A percentile compares a stretch with the other conserved stretches of the same genome.
Conservation (phyloP, 2,329 filamentous ascomycete genomes). For the Xylariaceae sp. region DNA sequence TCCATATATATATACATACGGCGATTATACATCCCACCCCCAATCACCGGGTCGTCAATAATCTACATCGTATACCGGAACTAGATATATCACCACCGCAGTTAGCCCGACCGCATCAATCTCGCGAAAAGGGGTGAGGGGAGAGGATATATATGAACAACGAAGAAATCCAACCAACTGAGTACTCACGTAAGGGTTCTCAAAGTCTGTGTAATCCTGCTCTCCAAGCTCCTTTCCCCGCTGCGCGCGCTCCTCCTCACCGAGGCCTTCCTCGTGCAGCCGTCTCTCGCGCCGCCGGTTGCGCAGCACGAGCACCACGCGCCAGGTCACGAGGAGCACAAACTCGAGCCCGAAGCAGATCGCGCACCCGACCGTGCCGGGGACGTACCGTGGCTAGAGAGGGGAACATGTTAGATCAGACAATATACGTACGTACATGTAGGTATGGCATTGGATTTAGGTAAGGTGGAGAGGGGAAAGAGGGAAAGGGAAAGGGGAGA, state of each 20-base stretch:
- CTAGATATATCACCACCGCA: constrained; percentile 8
- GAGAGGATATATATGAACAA: not conserved
- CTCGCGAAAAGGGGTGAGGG: not conserved
- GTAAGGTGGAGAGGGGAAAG: no score
- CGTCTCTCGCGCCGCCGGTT: constrained; percentile 41
- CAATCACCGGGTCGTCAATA: not conserved
- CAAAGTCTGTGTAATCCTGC: constrained; percentile 42
- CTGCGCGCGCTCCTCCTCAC: constrained; percentile 38
- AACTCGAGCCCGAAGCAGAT: constrained; percentile 44
- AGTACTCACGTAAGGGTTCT: constrained; percentile 42
- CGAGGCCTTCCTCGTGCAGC: constrained; percentile 36
- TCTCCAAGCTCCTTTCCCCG: constrained; percentile 40
- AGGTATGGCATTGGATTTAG: no score
- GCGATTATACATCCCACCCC: not conserved
- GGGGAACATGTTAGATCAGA: not conserved
- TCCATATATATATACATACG: no score
- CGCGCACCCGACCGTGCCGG: constrained; percentile 44
- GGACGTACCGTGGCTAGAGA: constrained; percentile 45
- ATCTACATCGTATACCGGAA: constrained; percentile 34
- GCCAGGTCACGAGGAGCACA: constrained; percentile 43
- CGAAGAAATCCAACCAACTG: not conserved
- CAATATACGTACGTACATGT: not conserved
- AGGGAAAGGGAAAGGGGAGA: no score
- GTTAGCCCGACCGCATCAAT: not conserved
- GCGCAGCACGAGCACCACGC: constrained; percentile 43